Evolutionary conservation across 345 rosid genomes (phyloP), one percentile per base, ranked within the genome.

Genomic region (Eucalyptus globulus): DNA sequence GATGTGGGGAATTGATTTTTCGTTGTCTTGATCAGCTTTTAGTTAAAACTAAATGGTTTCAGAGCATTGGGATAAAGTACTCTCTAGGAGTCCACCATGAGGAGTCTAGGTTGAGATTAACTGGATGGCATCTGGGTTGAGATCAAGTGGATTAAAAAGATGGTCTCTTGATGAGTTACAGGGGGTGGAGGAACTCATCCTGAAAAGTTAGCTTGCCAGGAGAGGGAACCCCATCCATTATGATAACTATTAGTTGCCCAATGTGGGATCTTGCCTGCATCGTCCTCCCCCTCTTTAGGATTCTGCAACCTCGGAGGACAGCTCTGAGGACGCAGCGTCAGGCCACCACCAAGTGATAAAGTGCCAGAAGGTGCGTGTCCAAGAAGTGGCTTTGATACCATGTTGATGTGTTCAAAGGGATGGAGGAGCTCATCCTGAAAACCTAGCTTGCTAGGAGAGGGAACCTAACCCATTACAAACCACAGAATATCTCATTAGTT

Each of bases 231-330:
- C 45, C 11, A 21, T 7, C 83, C 47, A 40, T 21, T 40, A 76
- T 40, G 11, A 19, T 34, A 69, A 34, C 44, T 34, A 11, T 34
- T 69, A 69, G 81, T 69, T 69, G 44, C 44, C 21, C 1, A 11
- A 34, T 69, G 26, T 17, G 81, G 44, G 43, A 69, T 22, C 21
- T 34, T 9, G 44, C 81, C 12, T 5, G 7, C 81, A 34, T 34
- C 12, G 2, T 69, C 4, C 69, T 62, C 69, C 31, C 69, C 69
- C 69, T 62, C 69, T 62, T 62, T n/a, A n/a, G 69, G 69, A 62
- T 62, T 27, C 8, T 62, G 69, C 0, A 1, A 27, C 34, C 69
- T 62, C 15, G 0, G 29, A 27, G 31, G 15, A 62, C 6, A n/a
- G 69, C 16, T 29, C 31, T 29, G 69, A 62, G 69, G 31, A 27